Evolutionary conservation across 2,329 filamentous ascomycete species (phyloP).

Genomic region (Colletotrichum agaves): DNA sequence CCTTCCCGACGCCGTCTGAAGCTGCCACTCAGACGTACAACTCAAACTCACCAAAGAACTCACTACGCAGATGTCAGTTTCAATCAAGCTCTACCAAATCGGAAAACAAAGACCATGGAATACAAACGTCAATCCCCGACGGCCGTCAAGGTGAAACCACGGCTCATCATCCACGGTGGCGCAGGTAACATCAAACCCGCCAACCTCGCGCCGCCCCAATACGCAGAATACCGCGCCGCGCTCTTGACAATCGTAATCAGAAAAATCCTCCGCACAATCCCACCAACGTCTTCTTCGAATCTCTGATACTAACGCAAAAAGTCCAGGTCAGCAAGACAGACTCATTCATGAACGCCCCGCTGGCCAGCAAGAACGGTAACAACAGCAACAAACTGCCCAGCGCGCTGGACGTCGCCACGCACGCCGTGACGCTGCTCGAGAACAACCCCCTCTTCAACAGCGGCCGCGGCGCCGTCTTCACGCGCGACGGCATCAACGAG

Average conservation of each 20-base stretch:
- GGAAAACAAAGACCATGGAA: constrained; percentile 48
- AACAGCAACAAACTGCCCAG: constrained; percentile 51
- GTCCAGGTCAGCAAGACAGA: constrained; percentile 57
- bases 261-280: constrained; percentile 43
- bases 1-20: not conserved
- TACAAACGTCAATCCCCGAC: constrained; percentile 46
- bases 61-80: not conserved
- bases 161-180: constrained; percentile 78
- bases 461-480: constrained; percentile 87
- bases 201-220: constrained; percentile 67
- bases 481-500: constrained; percentile 82
- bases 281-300: too few species aligned
- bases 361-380: constrained; percentile 13
- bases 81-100: not conserved
- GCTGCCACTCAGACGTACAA: not conserved
- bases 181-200: constrained; percentile 74
- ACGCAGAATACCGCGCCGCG: constrained; percentile 67
- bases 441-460: constrained; percentile 86
- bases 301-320: not conserved
- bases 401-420: constrained; percentile 79
- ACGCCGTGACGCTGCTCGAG: constrained; percentile 81
- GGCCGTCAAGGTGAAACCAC: constrained; percentile 55
- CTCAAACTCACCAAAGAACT: not conserved
- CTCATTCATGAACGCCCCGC: constrained; percentile 56
- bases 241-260: constrained; percentile 73